Evolutionary conservation across 352 stramenopile genomes (phyloP).

Genomic region (Globisporangium barbulae): DNA sequence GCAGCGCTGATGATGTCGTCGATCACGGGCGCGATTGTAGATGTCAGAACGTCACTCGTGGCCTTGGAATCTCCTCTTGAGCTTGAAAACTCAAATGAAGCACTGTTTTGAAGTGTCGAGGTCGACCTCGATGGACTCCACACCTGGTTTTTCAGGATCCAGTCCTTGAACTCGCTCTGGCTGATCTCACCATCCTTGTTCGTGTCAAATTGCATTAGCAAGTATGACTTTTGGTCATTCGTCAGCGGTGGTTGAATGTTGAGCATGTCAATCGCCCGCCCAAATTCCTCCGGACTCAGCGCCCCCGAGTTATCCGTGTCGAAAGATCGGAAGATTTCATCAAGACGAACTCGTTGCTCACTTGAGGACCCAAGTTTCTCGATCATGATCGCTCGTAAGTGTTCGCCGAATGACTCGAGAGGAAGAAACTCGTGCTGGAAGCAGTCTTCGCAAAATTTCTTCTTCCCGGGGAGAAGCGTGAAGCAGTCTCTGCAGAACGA

Average conservation of each 20-base stretch:
- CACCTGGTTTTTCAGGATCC: constrained; percentile 59
- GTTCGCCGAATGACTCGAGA: constrained; percentile 47
- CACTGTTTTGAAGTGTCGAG: not conserved
- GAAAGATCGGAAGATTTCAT: constrained; percentile 51
- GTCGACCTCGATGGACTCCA: constrained; percentile 32
- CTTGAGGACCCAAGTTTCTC: constrained; percentile 53
- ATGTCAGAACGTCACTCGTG: constrained; percentile 24
- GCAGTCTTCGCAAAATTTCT: constrained; percentile 72
- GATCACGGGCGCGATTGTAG: constrained; percentile 34
- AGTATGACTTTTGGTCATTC: constrained; percentile 34
- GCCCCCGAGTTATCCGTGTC: constrained; percentile 61
- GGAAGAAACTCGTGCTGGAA: constrained; percentile 59
- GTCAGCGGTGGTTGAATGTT: constrained; percentile 55
- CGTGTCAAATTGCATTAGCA: constrained; percentile 65
- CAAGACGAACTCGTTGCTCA: constrained; percentile 31
- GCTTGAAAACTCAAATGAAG: not conserved
- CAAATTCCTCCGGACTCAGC: constrained; percentile 57
- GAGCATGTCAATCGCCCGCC: constrained; percentile 39
- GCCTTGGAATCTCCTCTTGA: not conserved
- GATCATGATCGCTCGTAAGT: constrained; percentile 59
- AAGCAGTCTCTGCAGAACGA: constrained; percentile 60
- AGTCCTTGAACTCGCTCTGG: constrained; percentile 59
- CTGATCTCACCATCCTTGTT: constrained; percentile 72
- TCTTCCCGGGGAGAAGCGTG: constrained; percentile 32
- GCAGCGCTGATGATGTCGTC: constrained; percentile 40